Evolutionary conservation across 495 filamentous ascomycete species (phyloP).

Genomic region (Hypomontagnella monticulosa): DNA sequence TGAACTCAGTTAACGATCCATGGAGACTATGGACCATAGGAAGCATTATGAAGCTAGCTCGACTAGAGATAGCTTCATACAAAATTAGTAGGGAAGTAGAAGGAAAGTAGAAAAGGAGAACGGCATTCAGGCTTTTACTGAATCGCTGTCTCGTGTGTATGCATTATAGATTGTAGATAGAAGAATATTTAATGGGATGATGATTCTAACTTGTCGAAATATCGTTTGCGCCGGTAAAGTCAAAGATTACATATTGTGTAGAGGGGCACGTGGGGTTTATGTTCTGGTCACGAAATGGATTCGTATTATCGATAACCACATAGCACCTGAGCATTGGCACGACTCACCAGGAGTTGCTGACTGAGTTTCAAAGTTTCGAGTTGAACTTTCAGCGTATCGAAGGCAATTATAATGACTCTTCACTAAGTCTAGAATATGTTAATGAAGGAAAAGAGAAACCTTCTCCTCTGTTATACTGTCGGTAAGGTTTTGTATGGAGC

Average conservation of each 20-base stretch:
- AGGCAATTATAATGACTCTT: no score
- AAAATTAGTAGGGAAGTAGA: constrained; percentile 8
- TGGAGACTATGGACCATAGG: constrained; percentile 71
- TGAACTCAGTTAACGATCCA: no score
- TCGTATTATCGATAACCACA: constrained; percentile 29
- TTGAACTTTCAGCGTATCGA: neutral
- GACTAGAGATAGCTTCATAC: constrained; percentile 70
- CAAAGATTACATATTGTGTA: neutral
- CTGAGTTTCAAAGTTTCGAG: neutral
- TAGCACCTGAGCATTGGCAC: neutral
- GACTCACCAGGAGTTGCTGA: constrained; percentile 22
- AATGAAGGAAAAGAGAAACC: no score
- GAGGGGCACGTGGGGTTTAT: constrained; percentile 40
- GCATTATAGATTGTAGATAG: neutral
- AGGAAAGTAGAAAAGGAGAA: neutral
- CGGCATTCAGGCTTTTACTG: constrained; percentile 8
- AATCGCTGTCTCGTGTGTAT: constrained; percentile 7
- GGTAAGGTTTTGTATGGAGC: no score
- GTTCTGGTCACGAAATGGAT: constrained; percentile 28
- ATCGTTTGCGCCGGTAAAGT: neutral
- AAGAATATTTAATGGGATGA: neutral
- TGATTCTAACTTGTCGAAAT: neutral
- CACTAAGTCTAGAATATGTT: no score
- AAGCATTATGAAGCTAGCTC: constrained; percentile 82
- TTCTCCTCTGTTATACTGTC: no score